Conservation (phyloP, 1,139 yeast genomes). For the Geotrichum restrictum region DNA sequence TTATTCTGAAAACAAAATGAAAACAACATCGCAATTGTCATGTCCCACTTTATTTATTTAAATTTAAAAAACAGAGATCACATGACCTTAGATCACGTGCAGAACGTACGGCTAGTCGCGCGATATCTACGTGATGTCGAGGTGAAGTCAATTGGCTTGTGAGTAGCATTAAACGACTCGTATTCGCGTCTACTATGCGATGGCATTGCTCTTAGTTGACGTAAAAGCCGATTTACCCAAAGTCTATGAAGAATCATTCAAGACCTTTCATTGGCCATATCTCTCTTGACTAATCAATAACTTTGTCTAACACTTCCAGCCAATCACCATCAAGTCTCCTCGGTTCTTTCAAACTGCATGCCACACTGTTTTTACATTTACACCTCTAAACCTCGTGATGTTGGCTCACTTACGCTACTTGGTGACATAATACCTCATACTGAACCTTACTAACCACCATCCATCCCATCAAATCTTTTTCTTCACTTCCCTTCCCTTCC, state of each 20-base stretch:
- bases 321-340: background rate
- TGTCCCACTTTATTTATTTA: too few relatives aligned
- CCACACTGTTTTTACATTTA: background rate
- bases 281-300: too few relatives aligned
- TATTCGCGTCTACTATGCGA: too few relatives aligned
- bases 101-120: too few relatives aligned
- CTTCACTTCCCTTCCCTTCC: background rate
- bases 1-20: background rate
- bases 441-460: background rate
- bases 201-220: too few relatives aligned
- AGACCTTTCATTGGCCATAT: too few relatives aligned
- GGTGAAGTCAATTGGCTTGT: background rate
- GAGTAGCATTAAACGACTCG: background rate
- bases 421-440: background rate
- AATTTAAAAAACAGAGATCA: too few relatives aligned
- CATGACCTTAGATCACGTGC: too few relatives aligned
- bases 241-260: too few relatives aligned
- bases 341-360: background rate
- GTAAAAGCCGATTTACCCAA: too few relatives aligned
- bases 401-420: background rate
- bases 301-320: background rate
- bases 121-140: background rate
- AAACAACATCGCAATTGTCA: too few relatives aligned
- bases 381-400: background rate
- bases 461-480: conserved; percentile 5